These are phyloP conservation scores for Apiospora marii DNA, from an alignment of 2,329 filamentous ascomycete genomes.

Conservation along the genomic window DNA sequence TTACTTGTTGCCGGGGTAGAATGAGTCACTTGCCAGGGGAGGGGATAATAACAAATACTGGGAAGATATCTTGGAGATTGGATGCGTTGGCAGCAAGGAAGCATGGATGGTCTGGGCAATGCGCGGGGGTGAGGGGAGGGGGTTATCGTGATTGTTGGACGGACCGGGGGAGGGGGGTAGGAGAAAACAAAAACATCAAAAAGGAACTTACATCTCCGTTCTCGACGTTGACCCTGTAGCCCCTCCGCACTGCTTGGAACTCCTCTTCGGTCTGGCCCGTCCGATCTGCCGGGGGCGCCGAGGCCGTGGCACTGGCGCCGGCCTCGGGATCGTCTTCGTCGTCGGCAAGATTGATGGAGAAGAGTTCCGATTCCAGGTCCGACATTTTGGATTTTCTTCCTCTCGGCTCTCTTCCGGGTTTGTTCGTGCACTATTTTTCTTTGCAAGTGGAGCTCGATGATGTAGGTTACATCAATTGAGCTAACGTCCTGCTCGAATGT, in stretches of 20 bases:
- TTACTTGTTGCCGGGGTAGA: not conserved
- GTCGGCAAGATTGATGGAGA: slow-evolving; percentile 52
- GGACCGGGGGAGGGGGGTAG: not conserved
- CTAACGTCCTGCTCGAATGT: not conserved
- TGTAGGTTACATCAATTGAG: slow-evolving; percentile 4
- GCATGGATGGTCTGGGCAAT: not conserved
- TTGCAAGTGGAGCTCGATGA: slow-evolving; percentile 14
- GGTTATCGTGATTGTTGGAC: not conserved
- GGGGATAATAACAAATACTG: not conserved
- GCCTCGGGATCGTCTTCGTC: slow-evolving; percentile 41
- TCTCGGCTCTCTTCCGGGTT: not conserved
- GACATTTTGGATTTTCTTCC: not conserved
- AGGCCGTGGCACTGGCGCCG: slow-evolving; percentile 30
- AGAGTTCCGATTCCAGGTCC: slow-evolving; percentile 43
- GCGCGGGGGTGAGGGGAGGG: not conserved
- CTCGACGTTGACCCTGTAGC: slow-evolving; percentile 58
- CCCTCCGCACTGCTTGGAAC: slow-evolving; percentile 54
- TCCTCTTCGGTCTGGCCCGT: slow-evolving; percentile 56
- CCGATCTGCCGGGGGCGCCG: slow-evolving; percentile 33
- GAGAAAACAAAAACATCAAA: slow-evolving; percentile 21
- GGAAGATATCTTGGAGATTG: not conserved
- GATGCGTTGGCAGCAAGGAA: not conserved
- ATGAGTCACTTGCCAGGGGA: slow-evolving; percentile 19
- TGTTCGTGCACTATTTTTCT: too few relatives aligned
- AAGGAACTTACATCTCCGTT: slow-evolving; percentile 58